Evolutionary conservation across 2,329 filamentous ascomycete genomes (phyloP).

Genomic region (Microdochium trichocladiopsis): DNA sequence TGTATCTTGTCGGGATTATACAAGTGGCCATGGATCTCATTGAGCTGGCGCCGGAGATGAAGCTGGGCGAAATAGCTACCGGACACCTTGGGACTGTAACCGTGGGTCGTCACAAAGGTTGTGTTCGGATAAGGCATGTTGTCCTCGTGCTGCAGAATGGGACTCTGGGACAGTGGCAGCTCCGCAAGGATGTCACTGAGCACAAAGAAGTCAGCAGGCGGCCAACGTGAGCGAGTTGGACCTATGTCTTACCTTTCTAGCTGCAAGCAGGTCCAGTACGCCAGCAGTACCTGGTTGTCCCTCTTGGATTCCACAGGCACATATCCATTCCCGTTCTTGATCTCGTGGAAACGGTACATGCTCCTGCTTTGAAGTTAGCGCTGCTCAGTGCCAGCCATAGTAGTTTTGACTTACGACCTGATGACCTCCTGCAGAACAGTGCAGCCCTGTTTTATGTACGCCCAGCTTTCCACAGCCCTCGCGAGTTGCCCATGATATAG

Average conservation of each 20-base stretch:
- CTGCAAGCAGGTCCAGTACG: constrained; percentile 91
- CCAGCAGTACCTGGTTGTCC: constrained; percentile 63
- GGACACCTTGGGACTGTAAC: constrained; percentile 40
- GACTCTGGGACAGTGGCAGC: constrained; percentile 56
- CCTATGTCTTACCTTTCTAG: constrained; percentile 74
- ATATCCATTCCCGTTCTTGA: constrained; percentile 19
- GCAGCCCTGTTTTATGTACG: constrained; percentile 50
- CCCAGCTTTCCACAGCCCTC: constrained; percentile 77
- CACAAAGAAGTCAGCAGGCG: not conserved
- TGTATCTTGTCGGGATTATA: constrained; percentile 32
- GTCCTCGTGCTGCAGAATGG: constrained; percentile 53
- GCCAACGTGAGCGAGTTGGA: no score
- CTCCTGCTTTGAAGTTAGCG: constrained; percentile 26
- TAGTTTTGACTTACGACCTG: constrained; percentile 51
- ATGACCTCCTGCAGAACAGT: constrained; percentile 64
- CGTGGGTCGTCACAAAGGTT: constrained; percentile 32
- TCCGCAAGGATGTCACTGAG: constrained; percentile 90
- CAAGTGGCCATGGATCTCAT: constrained; percentile 52
- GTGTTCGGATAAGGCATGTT: constrained; percentile 62
- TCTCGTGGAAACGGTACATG: constrained; percentile 37
- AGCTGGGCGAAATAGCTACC: constrained; percentile 57
- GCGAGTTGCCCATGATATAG: constrained; percentile 86
- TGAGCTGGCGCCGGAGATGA: constrained; percentile 57
- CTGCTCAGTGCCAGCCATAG: not conserved
- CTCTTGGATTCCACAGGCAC: constrained; percentile 17